Evolutionary conservation across 768 basidiomycete species (phyloP), one percentile per base, ranked within the genome.

Genomic region (Cystobasidium ongulense): DNA sequence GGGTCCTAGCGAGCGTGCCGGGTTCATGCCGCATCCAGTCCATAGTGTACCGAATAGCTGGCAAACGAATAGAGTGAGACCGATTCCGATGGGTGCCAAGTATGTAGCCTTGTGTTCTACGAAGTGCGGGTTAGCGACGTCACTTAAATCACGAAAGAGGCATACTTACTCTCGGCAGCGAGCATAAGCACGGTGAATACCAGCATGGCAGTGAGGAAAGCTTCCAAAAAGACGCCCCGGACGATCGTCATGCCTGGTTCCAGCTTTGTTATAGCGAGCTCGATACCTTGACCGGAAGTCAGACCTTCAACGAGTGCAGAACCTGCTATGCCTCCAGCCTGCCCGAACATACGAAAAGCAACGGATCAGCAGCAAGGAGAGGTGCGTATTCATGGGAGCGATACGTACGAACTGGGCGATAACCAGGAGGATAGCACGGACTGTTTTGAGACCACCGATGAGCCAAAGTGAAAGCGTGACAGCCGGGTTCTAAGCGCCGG

Each of bases 1-100:
- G 0, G 78, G 78, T 1, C 76, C 78, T 25, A 54, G 50, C 29
- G 59, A 25, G 31, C 63, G 38, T n/a, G 50, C 46, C 1, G 41
- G 54, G 53, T 39, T 31, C 52, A 54, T 36, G 11, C 41, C 35
- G 43, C 64, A 75, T 1, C 74, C 74, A 4, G 77, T 77, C 71
- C 76, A 74, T n/a, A 31, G 46, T 17, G 75, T 76, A 0, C 77
- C 77, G 5, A 77, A 33, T 7, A 78, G 63, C 39, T 78, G 76
- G 5, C 76, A 75, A 13, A 77, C 57, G 36, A 77, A 78, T 11
- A 78, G 72, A 0, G 75, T 73, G 0, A 78, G 59, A 17, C 77
- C 82, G 65, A 83, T 83, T 62, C 82, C 83, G 75, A 83, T 80
- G 0, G 83, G 83, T 13, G 83, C 82, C 35, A 83, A 79, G 77